phyloP scores from a whole-genome alignment of 148 eudicot species.

The Rhododendron molle region DNA sequence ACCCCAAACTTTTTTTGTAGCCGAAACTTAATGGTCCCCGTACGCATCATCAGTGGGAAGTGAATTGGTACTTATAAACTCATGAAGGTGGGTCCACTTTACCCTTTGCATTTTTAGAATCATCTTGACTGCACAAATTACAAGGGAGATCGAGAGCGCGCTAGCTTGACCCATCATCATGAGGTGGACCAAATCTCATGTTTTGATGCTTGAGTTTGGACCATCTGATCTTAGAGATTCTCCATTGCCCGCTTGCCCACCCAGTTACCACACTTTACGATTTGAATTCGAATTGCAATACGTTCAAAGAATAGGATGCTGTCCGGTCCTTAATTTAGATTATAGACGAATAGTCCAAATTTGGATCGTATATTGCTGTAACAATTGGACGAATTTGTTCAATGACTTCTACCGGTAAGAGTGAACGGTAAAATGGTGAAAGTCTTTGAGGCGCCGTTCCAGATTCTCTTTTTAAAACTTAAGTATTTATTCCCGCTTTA shows the following conservation, averaged over 20 bases:
- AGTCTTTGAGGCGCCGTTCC: too few species aligned
- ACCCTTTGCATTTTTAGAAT: not conserved
- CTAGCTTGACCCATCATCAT: conserved; percentile 1
- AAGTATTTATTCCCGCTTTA: too few species aligned
- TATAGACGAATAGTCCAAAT: too few species aligned
- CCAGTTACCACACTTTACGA: not conserved
- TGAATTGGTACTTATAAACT: not conserved
- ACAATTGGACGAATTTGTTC: too few species aligned
- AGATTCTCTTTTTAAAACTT: too few species aligned
- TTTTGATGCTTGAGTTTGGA: not conserved
- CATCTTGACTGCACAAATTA: not conserved
- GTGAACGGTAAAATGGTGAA: not conserved
- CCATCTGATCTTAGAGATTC: not conserved
- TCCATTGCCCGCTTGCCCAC: not conserved
- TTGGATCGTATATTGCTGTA: too few species aligned
- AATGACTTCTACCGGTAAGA: too few species aligned
- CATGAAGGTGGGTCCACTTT: not conserved
- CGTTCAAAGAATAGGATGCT: not conserved
- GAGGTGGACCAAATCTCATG: not conserved
- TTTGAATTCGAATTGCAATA: not conserved
- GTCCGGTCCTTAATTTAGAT: too few species aligned
- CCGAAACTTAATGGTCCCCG: not conserved
- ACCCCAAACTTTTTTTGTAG: not conserved
- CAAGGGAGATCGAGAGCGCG: not conserved
- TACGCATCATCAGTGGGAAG: not conserved